A percentile compares a stretch with the other conserved stretches of the same genome.
phyloP scores from a whole-genome alignment of 495 filamentous ascomycete genomes.

The Penicillium crystallinum region DNA sequence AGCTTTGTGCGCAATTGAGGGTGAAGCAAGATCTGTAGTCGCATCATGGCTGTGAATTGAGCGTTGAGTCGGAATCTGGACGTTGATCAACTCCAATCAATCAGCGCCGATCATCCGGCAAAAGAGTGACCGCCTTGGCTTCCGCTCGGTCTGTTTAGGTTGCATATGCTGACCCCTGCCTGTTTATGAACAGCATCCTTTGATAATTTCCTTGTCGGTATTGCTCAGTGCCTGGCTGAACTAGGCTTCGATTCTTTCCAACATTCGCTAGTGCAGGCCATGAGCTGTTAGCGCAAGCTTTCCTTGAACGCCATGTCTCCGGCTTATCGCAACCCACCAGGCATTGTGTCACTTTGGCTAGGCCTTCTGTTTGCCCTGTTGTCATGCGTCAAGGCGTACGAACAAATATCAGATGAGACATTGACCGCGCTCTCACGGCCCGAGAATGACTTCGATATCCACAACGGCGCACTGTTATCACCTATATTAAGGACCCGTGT shows the following conservation, averaged over 20 bases:
- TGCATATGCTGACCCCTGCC: not conserved
- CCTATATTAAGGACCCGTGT: slow-evolving; percentile 90
- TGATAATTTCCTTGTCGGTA: not conserved
- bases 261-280: slow-evolving; percentile 1
- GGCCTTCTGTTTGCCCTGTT: slow-evolving; percentile 22
- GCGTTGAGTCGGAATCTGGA: slow-evolving; percentile 1
- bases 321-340: slow-evolving; percentile 24
- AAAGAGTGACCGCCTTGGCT: slow-evolving; percentile 16
- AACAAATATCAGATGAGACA: slow-evolving; percentile 64
- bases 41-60: slow-evolving; percentile 17
- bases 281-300: slow-evolving; percentile 10
- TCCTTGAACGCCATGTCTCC: slow-evolving; percentile 24
- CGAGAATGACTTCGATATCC: slow-evolving; percentile 73
- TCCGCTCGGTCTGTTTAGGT: slow-evolving; percentile 11
- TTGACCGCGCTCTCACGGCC: slow-evolving; percentile 63
- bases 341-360: slow-evolving; percentile 28
- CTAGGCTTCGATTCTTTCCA: no score
- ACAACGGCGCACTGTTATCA: slow-evolving; percentile 67
- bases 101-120: not conserved
- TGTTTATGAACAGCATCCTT: not conserved
- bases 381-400: slow-evolving; percentile 53
- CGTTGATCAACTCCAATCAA: slow-evolving; percentile 5
- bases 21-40: slow-evolving; percentile 28
- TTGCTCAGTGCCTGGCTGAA: not conserved
- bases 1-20: slow-evolving; percentile 31